Percentiles rank a stretch among this genome's conserved stretches.
phyloP scores from a whole-genome alignment of 108 stramenopile species.

The Cylindrotheca closterium region DNA sequence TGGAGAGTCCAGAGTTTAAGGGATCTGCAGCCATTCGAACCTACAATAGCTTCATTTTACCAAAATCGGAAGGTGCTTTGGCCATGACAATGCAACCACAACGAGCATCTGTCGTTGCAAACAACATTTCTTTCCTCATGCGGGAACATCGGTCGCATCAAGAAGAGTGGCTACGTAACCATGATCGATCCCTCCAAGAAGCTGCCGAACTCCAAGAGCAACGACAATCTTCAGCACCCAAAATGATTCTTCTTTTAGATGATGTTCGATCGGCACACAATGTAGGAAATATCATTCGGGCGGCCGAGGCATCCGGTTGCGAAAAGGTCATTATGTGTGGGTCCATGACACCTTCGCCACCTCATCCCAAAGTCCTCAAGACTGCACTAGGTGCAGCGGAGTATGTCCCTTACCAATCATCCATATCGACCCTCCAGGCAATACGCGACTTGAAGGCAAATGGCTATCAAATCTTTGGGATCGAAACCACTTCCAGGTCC shows the following conservation, averaged over 20 bases:
- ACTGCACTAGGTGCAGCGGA: constrained; percentile 57
- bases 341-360: constrained; percentile 51
- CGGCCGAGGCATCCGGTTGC: constrained; percentile 45
- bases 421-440: constrained; percentile 41
- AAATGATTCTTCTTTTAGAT: constrained; percentile 48
- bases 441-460: constrained; percentile 42
- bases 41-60: constrained; percentile 50
- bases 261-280: constrained; percentile 55
- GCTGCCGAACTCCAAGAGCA: constrained; percentile 1
- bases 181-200: constrained; percentile 37
- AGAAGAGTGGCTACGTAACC: constrained; percentile 54
- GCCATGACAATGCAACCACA: constrained; percentile 53
- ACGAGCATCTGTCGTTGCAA: constrained; percentile 50
- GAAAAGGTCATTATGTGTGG: constrained; percentile 48
- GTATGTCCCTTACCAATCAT: constrained; percentile 32
- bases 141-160: constrained; percentile 49
- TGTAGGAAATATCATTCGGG: constrained; percentile 52
- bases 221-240: constrained; percentile 6
- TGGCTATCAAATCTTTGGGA: constrained; percentile 36
- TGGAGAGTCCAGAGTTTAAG: constrained; percentile 31
- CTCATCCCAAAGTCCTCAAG: constrained; percentile 51
- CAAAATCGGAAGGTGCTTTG: constrained; percentile 50
- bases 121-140: constrained; percentile 49
- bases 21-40: constrained; percentile 52
- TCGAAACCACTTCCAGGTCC: constrained; percentile 52